Base-by-base conservation (phyloP, 345 rosid genomes). In the Ailanthus altissimus region DNA sequence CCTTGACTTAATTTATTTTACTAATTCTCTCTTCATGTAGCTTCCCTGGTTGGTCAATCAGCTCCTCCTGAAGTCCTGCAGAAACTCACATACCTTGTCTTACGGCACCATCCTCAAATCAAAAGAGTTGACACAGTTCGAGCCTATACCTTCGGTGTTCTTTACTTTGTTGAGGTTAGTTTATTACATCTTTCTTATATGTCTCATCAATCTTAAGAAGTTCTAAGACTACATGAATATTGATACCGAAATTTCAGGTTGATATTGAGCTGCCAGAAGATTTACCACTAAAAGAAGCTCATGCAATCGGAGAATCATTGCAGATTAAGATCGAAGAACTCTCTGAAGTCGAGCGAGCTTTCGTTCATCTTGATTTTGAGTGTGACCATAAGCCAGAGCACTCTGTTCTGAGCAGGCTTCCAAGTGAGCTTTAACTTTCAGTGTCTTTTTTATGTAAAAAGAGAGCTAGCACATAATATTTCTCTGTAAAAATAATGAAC, bases 331-430 rank as follows among this genome's bases (percentile, higher is more conserved):
- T 83, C 2, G 84, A 85, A 32, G 72, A 84, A 70, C 83, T 86
- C 9, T 72, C 86, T 0, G 83, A 86, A 76, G 84, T 79, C 2
- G 86, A 86, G 68, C 67, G 87, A 26, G 86, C 89, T 40, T 82
- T 86, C 46, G 84, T 86, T 70, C 87, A 86, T 78, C 86, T 84
- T 40, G 86, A 86, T 60, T 84, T 73, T n/a, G 86, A 84, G 83
- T 84, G 85, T 23, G 76, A 66, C n/a, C 86, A 86, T 79, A 84
- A 84, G 67, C 76, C 81, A 10, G 83, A 70, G 73, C 75, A 81
- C 36, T 68, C 72, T 26, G 20, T 67, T 47, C 72, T 67, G 18
- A 14, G 8, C 56, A 47, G 42, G 14, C 57, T 67, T 3, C 72
- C 56, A 13, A 47, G 56, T 47, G 47, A 6, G 40, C 40, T 25